phyloP scores from a whole-genome alignment of 768 basidiomycete genomes.

The Tulasnella calospora region DNA sequence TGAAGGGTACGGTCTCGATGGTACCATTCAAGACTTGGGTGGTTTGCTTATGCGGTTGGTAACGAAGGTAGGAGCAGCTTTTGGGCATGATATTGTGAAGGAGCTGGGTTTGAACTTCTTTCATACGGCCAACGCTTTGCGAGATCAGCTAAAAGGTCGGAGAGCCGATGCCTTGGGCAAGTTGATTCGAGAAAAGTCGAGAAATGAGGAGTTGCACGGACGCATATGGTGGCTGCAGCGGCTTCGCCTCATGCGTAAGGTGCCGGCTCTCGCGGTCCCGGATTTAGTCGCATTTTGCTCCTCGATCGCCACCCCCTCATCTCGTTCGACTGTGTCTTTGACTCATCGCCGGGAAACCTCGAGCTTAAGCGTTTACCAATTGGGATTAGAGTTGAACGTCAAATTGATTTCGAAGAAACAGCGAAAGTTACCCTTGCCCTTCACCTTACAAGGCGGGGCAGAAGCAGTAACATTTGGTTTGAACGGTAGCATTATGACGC shows the following conservation, averaged over 20 bases:
- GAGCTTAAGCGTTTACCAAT: neutral
- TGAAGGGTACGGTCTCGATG: neutral
- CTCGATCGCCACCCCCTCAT: neutral
- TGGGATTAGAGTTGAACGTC: too few relatives aligned
- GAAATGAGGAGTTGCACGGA: neutral
- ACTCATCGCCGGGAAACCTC: neutral
- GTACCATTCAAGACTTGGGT: neutral
- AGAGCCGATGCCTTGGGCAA: neutral
- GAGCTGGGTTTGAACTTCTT: neutral
- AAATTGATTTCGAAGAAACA: too few relatives aligned
- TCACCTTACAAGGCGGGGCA: too few relatives aligned
- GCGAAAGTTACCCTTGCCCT: too few relatives aligned
- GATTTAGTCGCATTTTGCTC: neutral
- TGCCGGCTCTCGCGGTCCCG: constrained; percentile 6
- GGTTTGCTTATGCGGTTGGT: neutral
- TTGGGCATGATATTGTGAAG: neutral
- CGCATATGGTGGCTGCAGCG: constrained; percentile 4
- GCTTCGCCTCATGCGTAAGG: constrained; percentile 1
- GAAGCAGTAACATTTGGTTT: too few relatives aligned
- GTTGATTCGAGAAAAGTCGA: neutral
- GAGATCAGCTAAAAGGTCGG: neutral
- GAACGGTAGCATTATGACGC: too few relatives aligned
- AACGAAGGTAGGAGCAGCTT: neutral
- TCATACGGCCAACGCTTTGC: neutral
- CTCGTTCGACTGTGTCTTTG: neutral